phyloP scores from a whole-genome alignment of 1,284 basidiomycete species.

The Irpex sp. region DNA sequence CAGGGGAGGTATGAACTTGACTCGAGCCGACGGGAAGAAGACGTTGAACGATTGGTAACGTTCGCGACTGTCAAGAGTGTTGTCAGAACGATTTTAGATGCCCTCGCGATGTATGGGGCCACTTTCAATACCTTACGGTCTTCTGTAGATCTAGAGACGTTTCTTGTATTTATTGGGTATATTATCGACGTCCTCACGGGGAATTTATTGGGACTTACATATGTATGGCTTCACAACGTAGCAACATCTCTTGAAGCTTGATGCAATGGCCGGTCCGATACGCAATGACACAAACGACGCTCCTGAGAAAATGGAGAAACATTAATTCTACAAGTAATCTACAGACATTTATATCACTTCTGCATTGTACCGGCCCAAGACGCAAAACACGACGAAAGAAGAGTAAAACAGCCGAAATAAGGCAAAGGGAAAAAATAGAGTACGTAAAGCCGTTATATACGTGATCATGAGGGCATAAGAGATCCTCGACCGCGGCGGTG shows the following conservation, averaged over 20 bases:
- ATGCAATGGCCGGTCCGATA: too few relatives aligned
- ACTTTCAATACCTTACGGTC: too few relatives aligned
- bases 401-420: too few relatives aligned
- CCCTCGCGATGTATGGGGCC: too few relatives aligned
- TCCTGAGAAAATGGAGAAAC: neutral
- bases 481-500: neutral
- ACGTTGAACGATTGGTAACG: constrained; percentile 70
- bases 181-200: neutral
- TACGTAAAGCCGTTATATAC: neutral
- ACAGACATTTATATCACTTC: neutral
- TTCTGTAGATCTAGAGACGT: neutral
- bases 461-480: neutral
- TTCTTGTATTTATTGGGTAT: neutral
- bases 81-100: neutral
- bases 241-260: neutral
- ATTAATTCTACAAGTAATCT: neutral
- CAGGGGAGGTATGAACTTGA: constrained; percentile 78
- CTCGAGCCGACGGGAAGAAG: constrained; percentile 47
- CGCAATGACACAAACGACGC: too few relatives aligned
- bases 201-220: too few relatives aligned
- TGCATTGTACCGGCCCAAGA: neutral
- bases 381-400: neutral
- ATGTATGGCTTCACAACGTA: too few relatives aligned
- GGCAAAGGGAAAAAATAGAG: neutral
- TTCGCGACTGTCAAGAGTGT: neutral